Conservation (phyloP, 176 grass and related monocot species). For the Musa troglodytarum region DNA sequence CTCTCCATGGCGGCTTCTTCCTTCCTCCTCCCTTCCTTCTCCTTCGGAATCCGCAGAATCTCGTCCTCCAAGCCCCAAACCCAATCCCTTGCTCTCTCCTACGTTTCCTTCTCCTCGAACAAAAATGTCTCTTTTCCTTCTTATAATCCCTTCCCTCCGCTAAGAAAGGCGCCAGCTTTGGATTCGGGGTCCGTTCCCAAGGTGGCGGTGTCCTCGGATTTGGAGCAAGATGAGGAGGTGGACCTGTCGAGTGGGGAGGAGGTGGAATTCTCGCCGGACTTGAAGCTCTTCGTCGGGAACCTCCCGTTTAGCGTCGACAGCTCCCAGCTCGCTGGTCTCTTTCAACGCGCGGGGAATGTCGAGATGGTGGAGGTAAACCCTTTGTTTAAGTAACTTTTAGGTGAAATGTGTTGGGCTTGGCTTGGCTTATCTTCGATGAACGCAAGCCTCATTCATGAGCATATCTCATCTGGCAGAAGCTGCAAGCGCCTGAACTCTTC, state of each 20-base stretch:
- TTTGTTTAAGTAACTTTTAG: not conserved
- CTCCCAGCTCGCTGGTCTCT: slow-evolving; percentile 78
- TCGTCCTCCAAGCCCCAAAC: not conserved
- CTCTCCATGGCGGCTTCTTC: not conserved
- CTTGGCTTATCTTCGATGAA: too few species aligned
- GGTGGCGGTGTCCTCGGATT: not conserved
- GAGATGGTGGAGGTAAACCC: slow-evolving; percentile 87
- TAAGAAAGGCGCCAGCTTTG: slow-evolving; percentile 22
- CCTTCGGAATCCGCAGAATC: not conserved
- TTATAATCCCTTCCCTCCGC: not conserved
- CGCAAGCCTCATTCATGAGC: too few species aligned
- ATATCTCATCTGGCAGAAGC: not conserved
- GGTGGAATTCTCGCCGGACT: slow-evolving; percentile 31
- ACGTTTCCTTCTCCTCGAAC: not conserved
- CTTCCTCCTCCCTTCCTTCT: not conserved
- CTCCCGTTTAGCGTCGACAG: slow-evolving; percentile 89
- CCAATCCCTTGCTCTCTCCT: not conserved
- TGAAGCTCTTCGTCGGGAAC: slow-evolving; percentile 90
- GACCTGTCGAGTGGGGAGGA: slow-evolving; percentile 24
- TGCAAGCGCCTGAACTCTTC: not conserved
- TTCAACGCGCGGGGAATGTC: slow-evolving; percentile 65
- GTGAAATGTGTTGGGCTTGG: too few species aligned
- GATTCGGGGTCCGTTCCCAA: slow-evolving; percentile 32
- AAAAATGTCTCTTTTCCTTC: not conserved
- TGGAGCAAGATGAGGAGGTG: slow-evolving; percentile 28